Evolutionary conservation across 2,329 filamentous ascomycete species (phyloP).

Genomic region (Cryphonectria naterciae): DNA sequence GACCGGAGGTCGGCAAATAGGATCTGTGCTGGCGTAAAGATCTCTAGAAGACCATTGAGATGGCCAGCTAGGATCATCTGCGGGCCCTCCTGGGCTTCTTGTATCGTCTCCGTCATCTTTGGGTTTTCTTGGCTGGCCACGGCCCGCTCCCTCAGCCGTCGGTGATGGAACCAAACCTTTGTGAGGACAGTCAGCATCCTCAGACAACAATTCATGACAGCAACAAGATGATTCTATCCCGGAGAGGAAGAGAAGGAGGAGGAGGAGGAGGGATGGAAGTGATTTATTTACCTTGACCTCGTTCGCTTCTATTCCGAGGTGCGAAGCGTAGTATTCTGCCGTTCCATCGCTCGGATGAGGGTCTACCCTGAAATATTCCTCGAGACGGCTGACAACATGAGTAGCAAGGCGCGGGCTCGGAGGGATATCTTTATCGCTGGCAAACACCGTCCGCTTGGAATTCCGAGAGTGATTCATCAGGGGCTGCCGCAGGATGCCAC

Average conservation of each 20-base stretch:
- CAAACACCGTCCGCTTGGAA: constrained; percentile 45
- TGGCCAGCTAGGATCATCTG: constrained; percentile 57
- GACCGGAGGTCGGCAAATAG: constrained; percentile 57
- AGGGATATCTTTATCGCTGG: constrained; percentile 40
- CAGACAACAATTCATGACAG: background rate
- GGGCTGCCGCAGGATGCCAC: constrained; percentile 44
- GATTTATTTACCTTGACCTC: constrained; percentile 52
- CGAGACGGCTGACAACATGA: constrained; percentile 55
- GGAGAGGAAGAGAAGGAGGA: background rate
- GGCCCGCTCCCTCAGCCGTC: constrained; percentile 53
- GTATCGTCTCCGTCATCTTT: constrained; percentile 43
- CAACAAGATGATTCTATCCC: background rate
- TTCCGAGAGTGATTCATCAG: constrained; percentile 52
- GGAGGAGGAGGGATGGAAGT: background rate
- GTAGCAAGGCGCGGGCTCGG: constrained; percentile 51
- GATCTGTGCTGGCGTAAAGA: constrained; percentile 50
- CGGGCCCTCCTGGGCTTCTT: constrained; percentile 39
- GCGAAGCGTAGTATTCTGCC: constrained; percentile 58
- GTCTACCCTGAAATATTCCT: constrained; percentile 56
- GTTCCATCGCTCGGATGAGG: constrained; percentile 53
- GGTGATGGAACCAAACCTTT: constrained; percentile 57
- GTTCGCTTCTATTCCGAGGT: constrained; percentile 53
- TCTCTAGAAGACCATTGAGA: constrained; percentile 54
- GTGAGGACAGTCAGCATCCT: constrained; percentile 6
- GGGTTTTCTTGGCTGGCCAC: constrained; percentile 50